Base-by-base conservation (phyloP, 495 filamentous ascomycete species). In the Trichocladium uniseriatum region DNA sequence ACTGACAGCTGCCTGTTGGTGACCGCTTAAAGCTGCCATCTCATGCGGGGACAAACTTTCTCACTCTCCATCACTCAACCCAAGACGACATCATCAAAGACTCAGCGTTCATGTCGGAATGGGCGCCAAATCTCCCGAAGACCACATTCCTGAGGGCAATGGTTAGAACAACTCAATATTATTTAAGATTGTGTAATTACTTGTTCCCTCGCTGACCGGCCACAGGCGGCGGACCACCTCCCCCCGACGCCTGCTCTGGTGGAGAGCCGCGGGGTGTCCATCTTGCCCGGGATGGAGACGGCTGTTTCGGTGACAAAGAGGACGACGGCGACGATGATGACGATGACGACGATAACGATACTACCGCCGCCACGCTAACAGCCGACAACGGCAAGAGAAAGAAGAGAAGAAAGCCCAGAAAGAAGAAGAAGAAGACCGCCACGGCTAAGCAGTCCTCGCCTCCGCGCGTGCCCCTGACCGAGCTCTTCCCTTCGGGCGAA, bases 371-470 rank as follows among this genome's bases (percentile, higher is more conserved):
- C 59, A 64, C 20, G 56, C 62, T 15, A 62, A 58, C 10, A 58
- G 19, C 64, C 19, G 73, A 60, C 1, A 67, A 62, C 8, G 68
- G 1, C 38, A 75, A 74, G 60, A 77, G 76, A 65, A 77, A 79
- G 65, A 89, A 89, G 70, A 87, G 86, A 69, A 89, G 83, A 74
- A 87, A 87, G 73, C 86, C 84, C 72, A 86, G 39, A 31, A 49
- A 37, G 47, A 49, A 49, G 21, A 51, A 81, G 75, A 88, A 82
- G 75, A 83, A 79, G 68, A 83, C 41, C 11, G 76, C 80, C 16
- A 83, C 82, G 21, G 6, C 7, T 13, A 72, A 78, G 45, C 89
- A 95, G 67, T 83, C 84, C 20, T 72, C 76, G 22, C 89, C 89
- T 15, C 87, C 89, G 0, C 76, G 86, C 22, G 81, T 94, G n/a